Base-by-base conservation (phyloP, 2,329 filamentous ascomycete genomes). In the Dothiorella sarmentorum region DNA sequence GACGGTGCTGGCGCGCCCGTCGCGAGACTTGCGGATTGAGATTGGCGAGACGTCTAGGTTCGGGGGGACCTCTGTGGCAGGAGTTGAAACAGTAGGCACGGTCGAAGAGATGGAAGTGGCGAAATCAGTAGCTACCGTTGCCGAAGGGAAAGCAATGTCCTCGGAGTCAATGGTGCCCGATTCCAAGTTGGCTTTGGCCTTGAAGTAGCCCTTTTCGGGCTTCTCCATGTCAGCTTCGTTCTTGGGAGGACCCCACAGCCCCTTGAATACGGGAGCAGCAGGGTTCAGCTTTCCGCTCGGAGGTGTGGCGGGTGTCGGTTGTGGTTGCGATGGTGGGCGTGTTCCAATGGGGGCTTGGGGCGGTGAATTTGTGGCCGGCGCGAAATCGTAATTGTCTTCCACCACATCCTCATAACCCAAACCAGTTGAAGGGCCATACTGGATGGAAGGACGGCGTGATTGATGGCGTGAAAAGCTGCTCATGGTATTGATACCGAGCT, bases 391-490 rank as follows among this genome's bases (percentile, higher is more conserved):
- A 66, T 70, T 78, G 49, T 84, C 80, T 24, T 78, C 78, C 26
- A 80, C 77, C 35, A 77, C 69, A 38, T 81, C 76, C 13, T 82
- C 79, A 55, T 82, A 74, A 2, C 82, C 77, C 15, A 85, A 72
- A 61, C 83, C 83, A 71, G 82, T 86, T 1, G 88, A 86, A 1
- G 88, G 90, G 11, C 89, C 89, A 65, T 85, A 82, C 63, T 94
- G 90, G 7, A 91, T 78, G 0, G 91, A 96, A 13, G 90, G 89
- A 33, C 92, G 83, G 51, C 92, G 84, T 31, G 91, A 96, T 7
- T 88, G 86, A 65, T 85, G 88, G 37, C 89, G 79, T 4, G 89
- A 89, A 87, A 88, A 94, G 1, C 88, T 73, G 58, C 61, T 66
- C 10, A 76, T 66, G 68, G 65, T 67, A 44, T 70, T 72, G 53